Evolutionary conservation across 2,329 filamentous ascomycete species (phyloP).

Genomic region (Pseudogymnoascus sp.): DNA sequence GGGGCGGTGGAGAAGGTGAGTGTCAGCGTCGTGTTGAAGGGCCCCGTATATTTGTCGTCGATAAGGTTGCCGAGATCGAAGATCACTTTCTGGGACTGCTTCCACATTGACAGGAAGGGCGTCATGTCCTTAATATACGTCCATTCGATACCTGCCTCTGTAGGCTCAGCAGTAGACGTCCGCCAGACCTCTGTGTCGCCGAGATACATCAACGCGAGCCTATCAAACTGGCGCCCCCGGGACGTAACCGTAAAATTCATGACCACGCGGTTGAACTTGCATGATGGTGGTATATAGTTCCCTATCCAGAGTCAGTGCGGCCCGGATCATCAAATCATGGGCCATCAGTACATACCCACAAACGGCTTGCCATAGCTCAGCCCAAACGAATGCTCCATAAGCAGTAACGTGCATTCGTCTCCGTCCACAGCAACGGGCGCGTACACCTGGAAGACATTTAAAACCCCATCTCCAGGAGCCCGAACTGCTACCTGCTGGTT

Average conservation of each 20-base stretch:
- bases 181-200: slow-evolving; percentile 74
- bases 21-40: slow-evolving; percentile 66
- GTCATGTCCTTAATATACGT: slow-evolving; percentile 74
- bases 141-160: slow-evolving; percentile 61
- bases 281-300: slow-evolving; percentile 57
- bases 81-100: slow-evolving; percentile 60
- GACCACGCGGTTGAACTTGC: slow-evolving; percentile 63
- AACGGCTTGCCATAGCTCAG: slow-evolving; percentile 67
- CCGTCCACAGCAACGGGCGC: slow-evolving; percentile 44
- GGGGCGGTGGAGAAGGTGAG: slow-evolving; percentile 59
- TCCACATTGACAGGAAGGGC: slow-evolving; percentile 60
- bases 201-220: slow-evolving; percentile 67
- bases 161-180: slow-evolving; percentile 76
- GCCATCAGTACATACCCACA: slow-evolving; percentile 47
- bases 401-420: slow-evolving; percentile 42
- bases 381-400: slow-evolving; percentile 66
- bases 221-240: slow-evolving; percentile 65
- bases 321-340: slow-evolving; percentile 9
- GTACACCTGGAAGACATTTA: slow-evolving; percentile 62
- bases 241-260: slow-evolving; percentile 71
- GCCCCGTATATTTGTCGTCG: slow-evolving; percentile 60
- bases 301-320: slow-evolving; percentile 33
- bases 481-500: neutral
- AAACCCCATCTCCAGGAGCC: slow-evolving; percentile 22
- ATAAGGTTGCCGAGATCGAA: slow-evolving; percentile 74